Evolutionary conservation across 2,329 filamentous ascomycete species (phyloP), one percentile per base, ranked within the genome.

Genomic region (Diaporthe citriasiana): DNA sequence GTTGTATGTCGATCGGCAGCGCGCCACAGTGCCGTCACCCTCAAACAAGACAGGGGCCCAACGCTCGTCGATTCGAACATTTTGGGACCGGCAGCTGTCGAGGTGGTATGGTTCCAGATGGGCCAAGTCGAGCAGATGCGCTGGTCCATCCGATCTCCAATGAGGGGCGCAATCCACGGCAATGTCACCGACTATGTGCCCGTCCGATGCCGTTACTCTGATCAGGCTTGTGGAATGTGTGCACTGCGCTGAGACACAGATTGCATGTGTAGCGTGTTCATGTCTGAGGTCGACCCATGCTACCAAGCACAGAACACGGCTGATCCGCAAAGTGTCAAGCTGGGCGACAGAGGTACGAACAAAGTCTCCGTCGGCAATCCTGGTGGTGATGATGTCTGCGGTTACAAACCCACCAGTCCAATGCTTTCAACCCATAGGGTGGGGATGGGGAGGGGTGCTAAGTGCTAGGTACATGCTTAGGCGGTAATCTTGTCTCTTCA

Each of bases 131-230:
- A 72, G 47, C 27, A 72, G 51, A 74, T 45, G 53, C 45, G 60
- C 25, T 69, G 57, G 15, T 59, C 47, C 30, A 60, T 57, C 53
- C 45, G 30, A 56, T 45, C 25, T 65, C 27, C 25, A 38, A 59
- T 47, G 60, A 50, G 42, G 22, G 63, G 33, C 47, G 35, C 19
- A 53, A 22, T 19, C 33, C 47, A 50, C 47, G 33, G 63, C 15
- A 35, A 66, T 51, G 45, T 27, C 30, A 66, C 45, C 45, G 19
- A 38, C 22, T 38, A 70, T 73, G 70, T 75, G 65, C 19, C 38
- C 71, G 73, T 73, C 70, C 71, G 73, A 75, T 73, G 63, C 73
- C 56, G 70, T 75, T 75, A 53, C 73, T 70, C 63, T 73, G 56
- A 65, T 73, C 70, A 72, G 63, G 73, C 63, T 70, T 66, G 73